Evolutionary conservation across 2,329 filamentous ascomycete genomes (phyloP).

Genomic region (Fusarium sp.): DNA sequence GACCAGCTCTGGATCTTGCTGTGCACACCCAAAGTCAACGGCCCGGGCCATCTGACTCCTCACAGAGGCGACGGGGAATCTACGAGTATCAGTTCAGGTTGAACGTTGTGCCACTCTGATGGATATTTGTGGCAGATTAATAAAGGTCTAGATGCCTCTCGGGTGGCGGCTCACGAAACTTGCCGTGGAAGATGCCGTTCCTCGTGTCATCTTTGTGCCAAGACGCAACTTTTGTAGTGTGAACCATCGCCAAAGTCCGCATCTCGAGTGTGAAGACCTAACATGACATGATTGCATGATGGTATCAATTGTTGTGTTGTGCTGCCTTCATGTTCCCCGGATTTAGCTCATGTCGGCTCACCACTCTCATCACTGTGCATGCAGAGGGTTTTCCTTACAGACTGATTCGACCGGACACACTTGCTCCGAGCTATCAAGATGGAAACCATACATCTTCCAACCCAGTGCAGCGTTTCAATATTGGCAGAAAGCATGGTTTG

Average conservation of each 20-base stretch:
- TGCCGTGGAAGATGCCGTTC: not conserved
- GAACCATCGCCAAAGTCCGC: not conserved
- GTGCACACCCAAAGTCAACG: constrained; percentile 27
- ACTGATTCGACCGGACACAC: not conserved
- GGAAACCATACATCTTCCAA: not conserved
- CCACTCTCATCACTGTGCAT: not conserved
- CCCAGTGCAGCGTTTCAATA: constrained; percentile 1
- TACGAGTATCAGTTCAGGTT: not conserved
- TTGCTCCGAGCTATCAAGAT: not conserved
- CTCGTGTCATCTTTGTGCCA: not conserved
- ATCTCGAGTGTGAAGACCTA: not conserved
- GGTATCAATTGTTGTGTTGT: not conserved
- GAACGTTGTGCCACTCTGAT: constrained; percentile 9
- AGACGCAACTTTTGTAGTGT: not conserved
- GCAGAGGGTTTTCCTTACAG: not conserved
- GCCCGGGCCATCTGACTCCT: constrained; percentile 36
- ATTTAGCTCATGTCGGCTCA: not conserved
- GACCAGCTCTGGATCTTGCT: constrained; percentile 33
- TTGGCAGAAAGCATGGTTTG: constrained; percentile 4
- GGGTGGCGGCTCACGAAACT: constrained; percentile 4
- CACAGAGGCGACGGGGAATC: not conserved
- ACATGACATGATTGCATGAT: not conserved
- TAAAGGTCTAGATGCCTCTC: not conserved
- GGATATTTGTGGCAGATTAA: not conserved
- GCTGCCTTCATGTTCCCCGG: constrained; percentile 14